Conservation (phyloP, 2,329 filamentous ascomycete species). For the Verticillium klebahnii region DNA sequence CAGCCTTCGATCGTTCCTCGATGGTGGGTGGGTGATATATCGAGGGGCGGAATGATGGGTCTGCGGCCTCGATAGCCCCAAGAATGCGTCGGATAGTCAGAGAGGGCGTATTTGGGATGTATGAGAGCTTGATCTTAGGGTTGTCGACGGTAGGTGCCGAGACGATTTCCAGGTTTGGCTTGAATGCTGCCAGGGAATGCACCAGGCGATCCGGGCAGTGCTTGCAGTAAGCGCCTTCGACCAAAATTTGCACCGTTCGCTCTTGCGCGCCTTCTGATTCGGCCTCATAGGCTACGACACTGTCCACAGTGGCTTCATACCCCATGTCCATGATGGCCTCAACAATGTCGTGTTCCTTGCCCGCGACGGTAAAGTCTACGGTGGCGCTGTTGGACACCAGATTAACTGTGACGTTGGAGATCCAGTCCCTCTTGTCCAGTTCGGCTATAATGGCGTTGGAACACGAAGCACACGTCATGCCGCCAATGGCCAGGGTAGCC, state of each 20-base stretch:
- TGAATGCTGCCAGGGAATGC: conserved; percentile 48
- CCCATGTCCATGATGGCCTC: conserved; percentile 48
- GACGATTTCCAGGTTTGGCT: conserved; percentile 46
- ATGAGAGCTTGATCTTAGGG: conserved; percentile 67
- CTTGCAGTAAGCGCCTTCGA: conserved; percentile 72
- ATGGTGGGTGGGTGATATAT: conserved; percentile 78
- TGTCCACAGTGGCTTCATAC: conserved; percentile 52
- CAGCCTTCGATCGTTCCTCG: conserved; percentile 72
- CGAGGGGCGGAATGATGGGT: conserved; percentile 61
- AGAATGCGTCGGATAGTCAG: conserved; percentile 77
- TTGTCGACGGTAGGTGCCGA: conserved; percentile 51
- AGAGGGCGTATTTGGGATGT: conserved; percentile 60
- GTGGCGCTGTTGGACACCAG: conserved; percentile 56
- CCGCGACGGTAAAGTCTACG: conserved; percentile 37
- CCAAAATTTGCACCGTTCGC: conserved; percentile 58
- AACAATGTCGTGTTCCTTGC: conserved; percentile 11
- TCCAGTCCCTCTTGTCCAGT: conserved; percentile 50
- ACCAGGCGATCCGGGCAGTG: conserved; percentile 61
- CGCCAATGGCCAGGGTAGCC: conserved; percentile 56
- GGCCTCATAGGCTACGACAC: conserved; percentile 27
- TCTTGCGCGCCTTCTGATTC: conserved; percentile 22
- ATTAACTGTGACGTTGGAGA: conserved; percentile 49
- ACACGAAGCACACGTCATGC: conserved; percentile 72
- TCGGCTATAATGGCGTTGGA: conserved; percentile 57
- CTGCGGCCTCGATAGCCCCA: conserved; percentile 58